Percentiles rank a stretch among this genome's conserved stretches.
phyloP scores from a whole-genome alignment of 176 grass and related monocot species.

The Canna indica region DNA sequence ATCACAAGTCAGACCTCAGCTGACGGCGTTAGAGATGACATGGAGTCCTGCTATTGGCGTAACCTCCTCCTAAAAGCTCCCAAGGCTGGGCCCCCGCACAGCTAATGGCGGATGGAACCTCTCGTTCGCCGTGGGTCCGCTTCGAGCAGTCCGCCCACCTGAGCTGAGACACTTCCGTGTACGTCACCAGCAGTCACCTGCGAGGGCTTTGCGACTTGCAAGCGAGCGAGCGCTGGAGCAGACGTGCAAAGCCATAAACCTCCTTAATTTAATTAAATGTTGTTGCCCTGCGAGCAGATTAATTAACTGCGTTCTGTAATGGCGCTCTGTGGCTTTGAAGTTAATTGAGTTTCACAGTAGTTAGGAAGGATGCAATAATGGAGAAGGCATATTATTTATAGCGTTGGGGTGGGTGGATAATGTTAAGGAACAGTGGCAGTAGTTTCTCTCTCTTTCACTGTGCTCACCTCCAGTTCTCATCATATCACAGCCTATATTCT shows the following conservation, averaged over 20 bases:
- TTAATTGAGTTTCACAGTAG: not conserved
- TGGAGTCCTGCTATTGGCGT: not conserved
- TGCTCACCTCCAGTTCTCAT: slow-evolving; percentile 15
- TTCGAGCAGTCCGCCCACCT: not conserved
- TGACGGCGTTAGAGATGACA: not conserved
- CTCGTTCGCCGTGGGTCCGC: not conserved
- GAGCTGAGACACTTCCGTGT: not conserved
- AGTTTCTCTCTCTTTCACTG: not conserved
- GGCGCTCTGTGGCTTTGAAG: too few relatives aligned
- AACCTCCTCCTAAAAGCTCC: too few relatives aligned
- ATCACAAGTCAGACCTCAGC: not conserved
- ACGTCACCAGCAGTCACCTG: not conserved
- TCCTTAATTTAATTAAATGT: too few relatives aligned
- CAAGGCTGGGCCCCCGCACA: not conserved
- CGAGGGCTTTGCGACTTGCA: not conserved
- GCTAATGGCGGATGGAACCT: slow-evolving; percentile 14
- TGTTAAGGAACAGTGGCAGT: not conserved
- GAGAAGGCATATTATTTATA: not conserved
- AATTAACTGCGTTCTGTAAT: too few relatives aligned
- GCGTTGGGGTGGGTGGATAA: slow-evolving; percentile 15
- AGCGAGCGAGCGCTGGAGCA: not conserved
- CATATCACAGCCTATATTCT: slow-evolving; percentile 28
- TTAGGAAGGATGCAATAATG: not conserved
- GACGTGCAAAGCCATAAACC: not conserved
- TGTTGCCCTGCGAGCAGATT: too few relatives aligned